Percentiles rank a stretch among this genome's conserved stretches.
These are phyloP conservation scores for Mimosa bimucronata DNA, from an alignment of 306 rosid species.

Conservation along the genomic window DNA sequence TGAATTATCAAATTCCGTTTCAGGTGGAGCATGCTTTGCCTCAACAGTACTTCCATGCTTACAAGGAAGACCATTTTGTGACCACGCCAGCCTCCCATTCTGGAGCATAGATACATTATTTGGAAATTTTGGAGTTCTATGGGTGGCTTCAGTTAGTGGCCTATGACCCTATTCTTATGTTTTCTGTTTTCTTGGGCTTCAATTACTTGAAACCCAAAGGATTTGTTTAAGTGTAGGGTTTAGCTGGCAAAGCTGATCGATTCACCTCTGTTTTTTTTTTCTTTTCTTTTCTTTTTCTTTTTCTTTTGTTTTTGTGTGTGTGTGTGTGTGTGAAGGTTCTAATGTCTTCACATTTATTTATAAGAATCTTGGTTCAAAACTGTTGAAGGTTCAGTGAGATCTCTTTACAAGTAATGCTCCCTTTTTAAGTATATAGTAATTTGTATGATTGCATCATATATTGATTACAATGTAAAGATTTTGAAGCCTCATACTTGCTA, in stretches of 20 bases:
- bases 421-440: neutral
- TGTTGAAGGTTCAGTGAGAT: neutral
- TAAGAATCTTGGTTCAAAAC: neutral
- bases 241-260: neutral
- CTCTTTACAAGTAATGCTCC: neutral
- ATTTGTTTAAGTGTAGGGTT: neutral
- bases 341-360: too few species aligned
- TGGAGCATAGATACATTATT: conserved; percentile 66
- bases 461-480: neutral
- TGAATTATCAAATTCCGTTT: conserved; percentile 32
- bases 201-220: neutral
- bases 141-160: conserved; percentile 45
- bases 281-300: neutral
- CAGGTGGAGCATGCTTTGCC: conserved; percentile 97
- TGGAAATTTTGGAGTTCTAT: conserved; percentile 36
- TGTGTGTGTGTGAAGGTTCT: neutral
- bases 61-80: conserved; percentile 80
- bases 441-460: neutral
- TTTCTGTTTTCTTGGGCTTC: neutral
- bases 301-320: too few species aligned
- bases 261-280: neutral
- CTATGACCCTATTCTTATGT: conserved; percentile 14
- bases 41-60: conserved; percentile 71
- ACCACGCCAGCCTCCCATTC: conserved; percentile 92
- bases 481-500: neutral